Base-by-base conservation (phyloP, 2,329 filamentous ascomycete genomes). In the Colletotrichum shisoi region DNA sequence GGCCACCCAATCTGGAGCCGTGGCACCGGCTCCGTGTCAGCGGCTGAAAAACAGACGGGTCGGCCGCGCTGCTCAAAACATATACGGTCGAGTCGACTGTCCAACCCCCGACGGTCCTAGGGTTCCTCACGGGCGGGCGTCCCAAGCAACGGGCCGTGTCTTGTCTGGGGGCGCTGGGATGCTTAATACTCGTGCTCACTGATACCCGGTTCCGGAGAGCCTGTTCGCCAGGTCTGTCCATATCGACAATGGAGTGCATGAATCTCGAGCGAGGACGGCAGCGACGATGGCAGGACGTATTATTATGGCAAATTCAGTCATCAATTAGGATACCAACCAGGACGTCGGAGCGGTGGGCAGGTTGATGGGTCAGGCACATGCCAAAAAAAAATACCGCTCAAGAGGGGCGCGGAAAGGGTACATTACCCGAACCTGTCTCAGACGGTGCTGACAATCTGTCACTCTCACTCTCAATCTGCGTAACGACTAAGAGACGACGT, bases 341-440 rank as follows among this genome's bases (percentile, higher is more conserved):
- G 15, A n/a, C 40, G 4, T 13, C 8, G 40, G 40, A 42, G 40
- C 40, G 15, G 17, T n/a, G 13, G 40, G 40, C 40, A n/a, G 40
- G 27, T 31, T n/a, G 15, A n/a, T 17, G 15, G 40, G 40, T 15
- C 24, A 27, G n/a, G 49, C 19, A 49, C 24, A 31, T 31, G 24
- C 27, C 6, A 37, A 37, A 15, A 40, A 31, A 31, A 31, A 31
- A 1, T 7, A 31, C 27, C 7, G 7, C 27, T 31, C 27, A 31
- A n/a, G 24, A 53, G 37, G 9, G 15, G 42, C 24, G 27, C 27
- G 27, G 27, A 31, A 31, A 34, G 64, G 64, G 64, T 64, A 67
- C 64, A 19, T 59, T 24, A 67, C 54, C 64, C 54, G 64, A 19
- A 31, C 27, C 27, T 31, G 7, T 31, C 27, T 31, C 8, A 31